Percentiles rank a stretch among this genome's conserved stretches.
These are phyloP conservation scores for Macrophomina tecta DNA, from an alignment of 2,329 filamentous ascomycete genomes.

Conservation along the genomic window DNA sequence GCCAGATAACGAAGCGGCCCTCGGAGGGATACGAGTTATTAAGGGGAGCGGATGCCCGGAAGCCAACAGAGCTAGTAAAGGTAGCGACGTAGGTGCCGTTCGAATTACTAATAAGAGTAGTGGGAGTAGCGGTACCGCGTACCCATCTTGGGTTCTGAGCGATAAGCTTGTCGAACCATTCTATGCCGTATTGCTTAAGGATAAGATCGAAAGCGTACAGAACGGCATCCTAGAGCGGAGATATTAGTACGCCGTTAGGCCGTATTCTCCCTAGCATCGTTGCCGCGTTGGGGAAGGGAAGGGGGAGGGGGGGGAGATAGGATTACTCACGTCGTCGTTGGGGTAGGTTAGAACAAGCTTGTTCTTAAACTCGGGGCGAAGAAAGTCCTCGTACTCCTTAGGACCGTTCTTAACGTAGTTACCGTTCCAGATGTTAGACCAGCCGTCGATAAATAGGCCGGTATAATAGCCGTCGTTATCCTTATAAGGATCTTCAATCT, in stretches of 20 bases:
- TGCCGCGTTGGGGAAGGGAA: no score
- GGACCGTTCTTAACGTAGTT: slow-evolving; percentile 43
- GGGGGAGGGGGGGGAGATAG: no score
- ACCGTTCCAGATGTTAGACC: slow-evolving; percentile 47
- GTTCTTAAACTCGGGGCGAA: slow-evolving; percentile 59
- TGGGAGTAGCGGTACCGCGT: slow-evolving; percentile 56
- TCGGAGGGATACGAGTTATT: slow-evolving; percentile 39
- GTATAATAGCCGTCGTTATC: slow-evolving; percentile 53
- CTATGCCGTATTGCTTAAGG: slow-evolving; percentile 47
- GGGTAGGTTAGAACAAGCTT: slow-evolving; percentile 63
- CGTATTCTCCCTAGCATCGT: no score
- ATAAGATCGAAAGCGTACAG: slow-evolving; percentile 52
- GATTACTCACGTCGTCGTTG: slow-evolving; percentile 59
- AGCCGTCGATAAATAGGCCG: slow-evolving; percentile 46
- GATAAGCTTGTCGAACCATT: slow-evolving; percentile 57
- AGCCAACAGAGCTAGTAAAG: slow-evolving; percentile 31
- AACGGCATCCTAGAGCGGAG: slow-evolving; percentile 58
- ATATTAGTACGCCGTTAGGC: no score
- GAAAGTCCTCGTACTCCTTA: slow-evolving; percentile 51
- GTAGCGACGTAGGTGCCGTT: slow-evolving; percentile 35
- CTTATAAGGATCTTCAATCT: slow-evolving; percentile 51
- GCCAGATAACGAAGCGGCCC: slow-evolving; percentile 56
- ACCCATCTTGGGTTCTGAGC: slow-evolving; percentile 61
- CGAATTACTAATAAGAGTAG: slow-evolving; percentile 39
- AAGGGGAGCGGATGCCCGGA: slow-evolving; percentile 10